Evolutionary conservation across 2,329 filamentous ascomycete genomes (phyloP).

Genomic region (Orbilia ellipsospora): DNA sequence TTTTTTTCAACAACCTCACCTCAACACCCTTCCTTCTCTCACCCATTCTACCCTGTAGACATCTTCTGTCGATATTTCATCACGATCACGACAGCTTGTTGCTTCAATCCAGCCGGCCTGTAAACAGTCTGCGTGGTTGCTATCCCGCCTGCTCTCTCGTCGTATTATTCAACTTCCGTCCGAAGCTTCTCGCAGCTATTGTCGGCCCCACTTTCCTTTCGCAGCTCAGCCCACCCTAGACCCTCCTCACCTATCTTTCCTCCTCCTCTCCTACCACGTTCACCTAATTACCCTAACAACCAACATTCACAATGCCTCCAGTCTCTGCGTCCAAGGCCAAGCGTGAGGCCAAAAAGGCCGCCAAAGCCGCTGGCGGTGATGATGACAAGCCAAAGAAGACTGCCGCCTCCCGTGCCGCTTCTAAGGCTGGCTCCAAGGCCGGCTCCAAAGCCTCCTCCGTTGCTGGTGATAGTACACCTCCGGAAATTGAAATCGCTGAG

Average conservation of each 20-base stretch:
- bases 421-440: slow-evolving; percentile 74
- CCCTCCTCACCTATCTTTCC: neutral
- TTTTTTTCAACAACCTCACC: slow-evolving; percentile 23
- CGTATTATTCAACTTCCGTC: neutral
- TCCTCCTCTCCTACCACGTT: slow-evolving; percentile 11
- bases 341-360: slow-evolving; percentile 68
- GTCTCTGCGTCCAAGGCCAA: slow-evolving; percentile 77
- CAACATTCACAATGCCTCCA: slow-evolving; percentile 66
- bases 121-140: slow-evolving; percentile 2
- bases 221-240: slow-evolving; percentile 25
- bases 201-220: slow-evolving; percentile 34
- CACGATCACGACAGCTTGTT: neutral
- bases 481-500: slow-evolving; percentile 72
- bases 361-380: slow-evolving; percentile 65
- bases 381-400: slow-evolving; percentile 84
- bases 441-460: slow-evolving; percentile 73
- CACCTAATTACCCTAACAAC: neutral
- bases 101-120: neutral
- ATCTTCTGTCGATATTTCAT: slow-evolving; percentile 7
- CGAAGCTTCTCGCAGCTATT: slow-evolving; percentile 21
- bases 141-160: neutral
- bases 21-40: slow-evolving; percentile 3
- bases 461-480: slow-evolving; percentile 74
- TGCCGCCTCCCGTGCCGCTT: slow-evolving; percentile 74
- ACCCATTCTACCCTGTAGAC: neutral